Conservation (phyloP, 805 yeast genomes). For the Zygoascus biomembranicola region DNA sequence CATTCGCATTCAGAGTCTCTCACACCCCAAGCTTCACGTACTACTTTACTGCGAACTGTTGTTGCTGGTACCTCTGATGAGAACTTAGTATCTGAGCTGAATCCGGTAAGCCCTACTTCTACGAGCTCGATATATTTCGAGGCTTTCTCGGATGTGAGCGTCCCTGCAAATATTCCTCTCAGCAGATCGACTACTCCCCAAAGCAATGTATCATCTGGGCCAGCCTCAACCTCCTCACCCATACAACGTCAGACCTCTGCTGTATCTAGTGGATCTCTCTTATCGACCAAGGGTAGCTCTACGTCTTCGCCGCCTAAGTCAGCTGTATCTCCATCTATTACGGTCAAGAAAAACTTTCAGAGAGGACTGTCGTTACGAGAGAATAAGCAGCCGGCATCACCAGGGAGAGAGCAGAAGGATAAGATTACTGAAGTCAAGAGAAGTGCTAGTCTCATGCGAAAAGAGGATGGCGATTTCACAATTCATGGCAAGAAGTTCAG, state of each 20-base stretch:
- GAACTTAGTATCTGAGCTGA: background rate
- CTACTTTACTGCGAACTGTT: background rate
- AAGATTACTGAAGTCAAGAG: constrained; percentile 10
- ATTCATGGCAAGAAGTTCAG: constrained; percentile 26
- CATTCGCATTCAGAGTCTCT: background rate
- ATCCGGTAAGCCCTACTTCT: background rate
- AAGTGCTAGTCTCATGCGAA: constrained; percentile 18
- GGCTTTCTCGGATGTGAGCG: background rate
- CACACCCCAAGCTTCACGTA: background rate
- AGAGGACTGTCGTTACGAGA: background rate
- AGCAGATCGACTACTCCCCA: background rate
- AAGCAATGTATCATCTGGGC: background rate
- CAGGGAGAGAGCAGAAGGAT: background rate
- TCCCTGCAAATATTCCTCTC: background rate
- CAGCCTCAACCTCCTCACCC: background rate
- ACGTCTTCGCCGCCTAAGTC: background rate
- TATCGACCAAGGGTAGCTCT: background rate
- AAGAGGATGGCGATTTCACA: constrained; percentile 20
- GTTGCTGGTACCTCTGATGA: background rate
- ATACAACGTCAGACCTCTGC: background rate
- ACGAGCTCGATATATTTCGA: background rate
- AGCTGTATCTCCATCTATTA: background rate
- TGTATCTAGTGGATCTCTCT: background rate
- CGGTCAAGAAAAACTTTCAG: constrained; percentile 1
- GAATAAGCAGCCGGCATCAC: background rate